Evolutionary conservation across 2,329 filamentous ascomycete species (phyloP), one percentile per base, ranked within the genome.

Genomic region (Ascochyta clinopodiicola): DNA sequence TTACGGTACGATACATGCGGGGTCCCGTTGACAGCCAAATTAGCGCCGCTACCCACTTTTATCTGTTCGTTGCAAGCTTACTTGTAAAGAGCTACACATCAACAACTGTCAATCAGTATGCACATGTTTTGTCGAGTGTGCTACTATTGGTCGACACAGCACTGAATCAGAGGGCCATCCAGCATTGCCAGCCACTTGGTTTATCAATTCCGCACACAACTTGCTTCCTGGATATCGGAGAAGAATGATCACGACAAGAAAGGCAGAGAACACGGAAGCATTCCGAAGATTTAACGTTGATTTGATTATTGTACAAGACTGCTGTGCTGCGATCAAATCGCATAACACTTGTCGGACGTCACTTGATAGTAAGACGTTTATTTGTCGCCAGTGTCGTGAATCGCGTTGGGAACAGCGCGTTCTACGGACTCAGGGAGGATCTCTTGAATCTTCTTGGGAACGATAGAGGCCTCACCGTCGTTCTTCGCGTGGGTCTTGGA

Each of bases 361-460:
- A 25, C 43, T 35, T 8, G 5, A 8, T 17, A 25, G 32, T 34
- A 19, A 44, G 4, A n/a, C 29, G 21, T 13, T 47, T 63, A 63
- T 42, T 63, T 61, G 32, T 72, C 68, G 21, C 72, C 71, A 48
- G 34, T 80, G 53, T 80, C 74, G 58, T 80, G 78, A 40, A 81
- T 78, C 2, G 61, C 59, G 52, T 80, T 77, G 29, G 78, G 78
- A 3, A 80, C 69, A 27, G 70, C 70, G 40, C 76, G 72, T 70
- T 81, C 79, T 4, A 81, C 61, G 29, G 72, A 76, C 66, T 80
- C 76, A 1, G 78, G 78, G 1, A 80, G 67, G 35, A 70, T 74
- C 66, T 80, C 75, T 62, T 81, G 79, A 6, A 80, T 60, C 24
- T 71, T 68, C 67, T 78, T 68, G 10, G 79, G 79, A 0, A 81